Base-by-base conservation (phyloP, 495 filamentous ascomycete genomes). In the Umbilicaria muhlenbergii region DNA sequence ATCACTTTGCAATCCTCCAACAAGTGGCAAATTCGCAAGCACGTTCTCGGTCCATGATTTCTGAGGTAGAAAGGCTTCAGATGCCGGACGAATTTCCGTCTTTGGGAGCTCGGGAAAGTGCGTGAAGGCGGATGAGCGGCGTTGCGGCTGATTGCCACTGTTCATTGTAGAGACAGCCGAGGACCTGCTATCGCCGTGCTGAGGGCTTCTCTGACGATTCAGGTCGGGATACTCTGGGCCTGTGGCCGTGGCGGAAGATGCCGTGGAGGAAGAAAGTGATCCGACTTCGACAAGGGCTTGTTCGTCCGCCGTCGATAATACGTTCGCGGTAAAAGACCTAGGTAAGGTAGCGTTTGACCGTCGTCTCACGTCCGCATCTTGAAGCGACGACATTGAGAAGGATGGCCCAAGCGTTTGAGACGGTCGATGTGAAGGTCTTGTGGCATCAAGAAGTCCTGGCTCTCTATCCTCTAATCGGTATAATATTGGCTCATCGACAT, bases 1-100 rank as follows among this genome's bases (percentile, higher is more conserved):
- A 46, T 85, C 81, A 21, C 80, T 75, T 4, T 73, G 79, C 49
- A 87, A 80, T 73, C 78, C 81, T 44, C 66, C 71, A 41, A 82
- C 53, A 38, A 81, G 62, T 0, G 80, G 78, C 32, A 85, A 73
- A 19, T 72, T 69, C 33, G 66, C 67, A 31, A 81, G 55, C 12
- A 79, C 50, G 39, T 75, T 69, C 61, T 85, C 74, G 16, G 68
- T 63, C 36, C 69, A 65, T 4, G 75, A 75, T 10, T 68, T 68
- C 50, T 77, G 71, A 1, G 80, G 79, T 3, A 79, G 66, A 36
- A 85, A 67, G 11, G 80, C 82, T 58, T 83, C 70, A 36, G 51
- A 48, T 2, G 69, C 55, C 0, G 69, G 68, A 36, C 64, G 66
- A 2, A 73, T 58, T 45, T 66, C 62, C 38, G 73, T 55, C 62